Percentiles rank a stretch among this genome's conserved stretches.
Evolutionary conservation across 2,329 filamentous ascomycete genomes (phyloP).

Genomic region (Plectosphaerella plurivora): DNA sequence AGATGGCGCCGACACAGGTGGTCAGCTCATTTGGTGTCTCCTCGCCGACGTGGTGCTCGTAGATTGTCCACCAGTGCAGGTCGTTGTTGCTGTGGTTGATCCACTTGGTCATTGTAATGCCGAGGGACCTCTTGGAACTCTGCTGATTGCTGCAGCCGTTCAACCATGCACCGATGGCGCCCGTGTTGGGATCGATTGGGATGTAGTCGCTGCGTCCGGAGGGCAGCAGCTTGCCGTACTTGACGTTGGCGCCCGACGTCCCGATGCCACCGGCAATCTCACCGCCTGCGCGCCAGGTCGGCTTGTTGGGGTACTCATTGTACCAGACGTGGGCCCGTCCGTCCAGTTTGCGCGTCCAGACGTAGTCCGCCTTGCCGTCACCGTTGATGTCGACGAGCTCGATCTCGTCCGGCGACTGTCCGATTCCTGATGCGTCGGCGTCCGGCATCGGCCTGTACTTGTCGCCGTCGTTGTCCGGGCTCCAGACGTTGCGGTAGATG

Average conservation of each 20-base stretch:
- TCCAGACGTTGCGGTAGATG: slow-evolving; percentile 11
- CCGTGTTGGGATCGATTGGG: slow-evolving; percentile 5
- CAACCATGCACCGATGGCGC: slow-evolving; percentile 6
- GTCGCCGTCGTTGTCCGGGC: not conserved
- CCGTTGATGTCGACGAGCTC: slow-evolving; percentile 5
- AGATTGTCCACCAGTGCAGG: no score
- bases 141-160: slow-evolving; percentile 2
- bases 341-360: slow-evolving; percentile 12
- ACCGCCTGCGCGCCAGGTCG: not conserved
- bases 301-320: slow-evolving; percentile 10
- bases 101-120: no score
- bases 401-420: slow-evolving; percentile 11
- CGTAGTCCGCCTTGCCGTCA: slow-evolving; percentile 14
- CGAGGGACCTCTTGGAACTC: no score
- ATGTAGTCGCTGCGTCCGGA: slow-evolving; percentile 8
- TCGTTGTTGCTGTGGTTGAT: no score
- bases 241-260: slow-evolving; percentile 11
- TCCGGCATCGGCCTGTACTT: slow-evolving; percentile 3
- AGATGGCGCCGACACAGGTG: no score
- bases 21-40: no score
- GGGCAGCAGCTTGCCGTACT: slow-evolving; percentile 5
- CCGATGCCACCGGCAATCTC: slow-evolving; percentile 6
- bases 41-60: no score
- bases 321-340: slow-evolving; percentile 11
- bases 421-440: slow-evolving; percentile 12